Conservation (phyloP, 495 filamentous ascomycete species). For the Tuber magnatum region DNA sequence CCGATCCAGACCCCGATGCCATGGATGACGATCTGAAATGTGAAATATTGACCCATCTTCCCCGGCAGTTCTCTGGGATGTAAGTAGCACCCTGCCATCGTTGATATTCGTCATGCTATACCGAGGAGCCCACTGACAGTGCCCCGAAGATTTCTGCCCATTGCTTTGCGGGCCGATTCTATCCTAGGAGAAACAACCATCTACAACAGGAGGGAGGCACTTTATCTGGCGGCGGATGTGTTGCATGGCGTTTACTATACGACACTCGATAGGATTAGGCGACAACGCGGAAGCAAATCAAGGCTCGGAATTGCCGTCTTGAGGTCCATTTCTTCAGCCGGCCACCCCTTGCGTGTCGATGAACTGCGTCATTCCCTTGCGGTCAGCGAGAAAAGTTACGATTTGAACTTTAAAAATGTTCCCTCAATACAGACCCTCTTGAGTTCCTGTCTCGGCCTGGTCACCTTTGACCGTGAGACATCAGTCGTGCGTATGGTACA, state of each 20-base stretch:
- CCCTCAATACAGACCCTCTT: not conserved
- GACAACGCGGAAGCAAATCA: not conserved
- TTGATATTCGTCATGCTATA: not conserved
- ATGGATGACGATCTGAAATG: slow-evolving; percentile 1
- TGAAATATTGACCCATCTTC: slow-evolving; percentile 11
- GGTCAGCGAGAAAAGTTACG: not conserved
- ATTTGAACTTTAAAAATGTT: not conserved
- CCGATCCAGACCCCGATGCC: slow-evolving; percentile 6
- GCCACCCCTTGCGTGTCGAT: slow-evolving; percentile 5
- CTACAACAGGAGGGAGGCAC: not conserved
- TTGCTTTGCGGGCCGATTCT: not conserved
- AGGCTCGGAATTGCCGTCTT: slow-evolving; percentile 6
- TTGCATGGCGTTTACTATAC: not conserved
- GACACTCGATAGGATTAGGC: not conserved
- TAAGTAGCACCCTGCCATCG: not conserved
- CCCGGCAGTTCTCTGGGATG: slow-evolving; percentile 11
- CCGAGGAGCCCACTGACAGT: not conserved
- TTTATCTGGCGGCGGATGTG: not conserved
- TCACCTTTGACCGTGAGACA: slow-evolving; percentile 1
- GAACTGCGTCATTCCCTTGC: slow-evolving; percentile 8
- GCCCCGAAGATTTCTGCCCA: not conserved
- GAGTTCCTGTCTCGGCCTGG: not conserved
- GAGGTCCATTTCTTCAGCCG: slow-evolving; percentile 1
- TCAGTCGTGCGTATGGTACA: slow-evolving; percentile 2
- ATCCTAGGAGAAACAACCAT: slow-evolving; percentile 1